Base-by-base conservation (phyloP, 164 flowering plant genomes). In the Santalum album region DNA sequence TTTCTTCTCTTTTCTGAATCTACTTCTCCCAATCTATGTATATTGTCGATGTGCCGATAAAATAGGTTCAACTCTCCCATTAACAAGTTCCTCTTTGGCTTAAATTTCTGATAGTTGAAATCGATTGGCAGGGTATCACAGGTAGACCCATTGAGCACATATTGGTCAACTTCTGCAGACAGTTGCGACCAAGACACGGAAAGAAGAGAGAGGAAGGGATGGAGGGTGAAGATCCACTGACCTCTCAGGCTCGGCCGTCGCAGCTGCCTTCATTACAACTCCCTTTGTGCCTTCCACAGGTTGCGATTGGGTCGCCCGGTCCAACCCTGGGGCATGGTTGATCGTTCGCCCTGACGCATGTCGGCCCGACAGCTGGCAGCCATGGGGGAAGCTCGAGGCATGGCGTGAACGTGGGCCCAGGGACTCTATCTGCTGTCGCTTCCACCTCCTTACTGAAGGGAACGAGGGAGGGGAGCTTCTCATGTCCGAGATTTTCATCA, bases 311-410 rank as follows among this genome's bases (percentile, higher is more conserved):
- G 97, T 89, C 20, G 84, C 86, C n/a, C 72, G 74, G 58, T 82
- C 97, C 50, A 89, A 89, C 78, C 97, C 97, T 47, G 97, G 97
- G 62, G 83, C 90, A 25, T 89, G 97, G 97, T 60, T 89, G 55
- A 86, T 89, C 47, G 86, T 82, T 46, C 82, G 81, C 1, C 90
- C 95, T 17, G 89, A 86, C 55, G 52, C 62, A 4, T 71, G 72
- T 57, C 61, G 77, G 54, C 65, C 80, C 9, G 91, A 81, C 22
- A 78, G 87, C 68, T 89, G 97, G 97, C 87, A 76, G 55, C 97
- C 97, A 29, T 89, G 97, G 97, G 97, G 97, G 25, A 83, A 80
- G 72, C 90, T 89, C 23, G 92, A 89, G 55, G 97, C 97, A 9
- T 89, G 97, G 97, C 95, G 97, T 21, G 97, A 86, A 58, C 72